Conservation (phyloP, 2,329 filamentous ascomycete genomes). For the Diplodia corticola region DNA sequence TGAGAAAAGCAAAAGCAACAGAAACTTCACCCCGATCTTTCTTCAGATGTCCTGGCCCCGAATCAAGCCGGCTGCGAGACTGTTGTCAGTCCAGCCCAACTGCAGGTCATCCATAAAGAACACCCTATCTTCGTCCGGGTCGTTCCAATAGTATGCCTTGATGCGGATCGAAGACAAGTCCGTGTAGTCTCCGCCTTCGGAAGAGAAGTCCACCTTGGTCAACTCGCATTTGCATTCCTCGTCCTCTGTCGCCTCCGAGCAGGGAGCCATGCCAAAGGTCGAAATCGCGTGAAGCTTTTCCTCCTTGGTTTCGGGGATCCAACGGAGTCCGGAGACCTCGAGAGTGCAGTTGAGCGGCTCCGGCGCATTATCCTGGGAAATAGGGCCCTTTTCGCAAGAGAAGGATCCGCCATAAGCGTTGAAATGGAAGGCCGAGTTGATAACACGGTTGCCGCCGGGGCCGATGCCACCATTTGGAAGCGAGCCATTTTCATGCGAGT, state of each 20-base stretch:
- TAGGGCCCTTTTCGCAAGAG: constrained; percentile 47
- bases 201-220: constrained; percentile 44
- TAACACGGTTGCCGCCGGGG: constrained; percentile 44
- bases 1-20: background rate
- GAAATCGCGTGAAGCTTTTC: background rate
- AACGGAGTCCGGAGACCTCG: constrained; percentile 50
- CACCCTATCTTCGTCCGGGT: constrained; percentile 38
- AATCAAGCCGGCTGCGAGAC: constrained; percentile 48
- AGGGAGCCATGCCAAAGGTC: constrained; percentile 37
- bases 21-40: background rate
- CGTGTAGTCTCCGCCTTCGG: constrained; percentile 36
- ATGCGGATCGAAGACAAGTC: constrained; percentile 52
- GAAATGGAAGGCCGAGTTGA: constrained; percentile 52
- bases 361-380: background rate
- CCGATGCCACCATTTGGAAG: constrained; percentile 49
- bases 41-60: constrained; percentile 29
- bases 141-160: constrained; percentile 45
- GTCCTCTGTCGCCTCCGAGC: constrained; percentile 30
- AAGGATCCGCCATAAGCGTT: constrained; percentile 49
- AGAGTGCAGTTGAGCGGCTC: constrained; percentile 43
- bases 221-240: constrained; percentile 40
- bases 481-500: constrained; percentile 33
- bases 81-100: constrained; percentile 53
- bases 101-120: constrained; percentile 53
- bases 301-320: constrained; percentile 39